phyloP scores from a whole-genome alignment of 345 rosid species.

The Lagerstroemia speciosa region DNA sequence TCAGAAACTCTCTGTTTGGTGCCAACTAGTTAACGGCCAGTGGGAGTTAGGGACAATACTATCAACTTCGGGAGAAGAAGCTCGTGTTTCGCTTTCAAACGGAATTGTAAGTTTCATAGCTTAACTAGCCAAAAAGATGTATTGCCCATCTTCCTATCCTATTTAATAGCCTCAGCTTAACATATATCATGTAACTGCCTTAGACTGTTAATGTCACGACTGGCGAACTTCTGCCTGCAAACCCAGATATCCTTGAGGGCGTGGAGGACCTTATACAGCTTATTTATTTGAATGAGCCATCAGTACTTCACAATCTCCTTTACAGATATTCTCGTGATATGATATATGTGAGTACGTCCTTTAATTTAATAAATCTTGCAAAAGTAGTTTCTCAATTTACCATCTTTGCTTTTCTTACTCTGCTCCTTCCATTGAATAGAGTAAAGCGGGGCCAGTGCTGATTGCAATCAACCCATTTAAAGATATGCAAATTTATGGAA shows the following conservation, averaged over 20 bases:
- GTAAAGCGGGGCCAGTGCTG: conserved; percentile 89
- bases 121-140: not conserved
- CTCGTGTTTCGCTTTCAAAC: conserved; percentile 45
- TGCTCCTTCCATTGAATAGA: conserved; percentile 33
- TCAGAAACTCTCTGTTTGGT: conserved; percentile 88
- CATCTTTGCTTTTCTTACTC: conserved; percentile 9
- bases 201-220: conserved; percentile 73
- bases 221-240: conserved; percentile 80
- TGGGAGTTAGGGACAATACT: conserved; percentile 80
- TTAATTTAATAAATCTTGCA: conserved; percentile 6
- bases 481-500: conserved; percentile 53
- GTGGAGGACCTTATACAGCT: conserved; percentile 87
- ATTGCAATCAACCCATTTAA: conserved; percentile 88
- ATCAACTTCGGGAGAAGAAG: conserved; percentile 61
- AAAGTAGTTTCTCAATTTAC: conserved; percentile 2
- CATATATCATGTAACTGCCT: conserved; percentile 9
- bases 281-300: conserved; percentile 91
- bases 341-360: conserved; percentile 64
- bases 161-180: conserved; percentile 12
- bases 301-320: conserved; percentile 72
- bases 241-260: conserved; percentile 82
- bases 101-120: conserved; percentile 48
- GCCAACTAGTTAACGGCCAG: conserved; percentile 40
- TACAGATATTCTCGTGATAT: conserved; percentile 61
- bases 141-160: conserved; percentile 8